phyloP scores from a whole-genome alignment of 148 eudicot species.

The Simmondsia chinensis region DNA sequence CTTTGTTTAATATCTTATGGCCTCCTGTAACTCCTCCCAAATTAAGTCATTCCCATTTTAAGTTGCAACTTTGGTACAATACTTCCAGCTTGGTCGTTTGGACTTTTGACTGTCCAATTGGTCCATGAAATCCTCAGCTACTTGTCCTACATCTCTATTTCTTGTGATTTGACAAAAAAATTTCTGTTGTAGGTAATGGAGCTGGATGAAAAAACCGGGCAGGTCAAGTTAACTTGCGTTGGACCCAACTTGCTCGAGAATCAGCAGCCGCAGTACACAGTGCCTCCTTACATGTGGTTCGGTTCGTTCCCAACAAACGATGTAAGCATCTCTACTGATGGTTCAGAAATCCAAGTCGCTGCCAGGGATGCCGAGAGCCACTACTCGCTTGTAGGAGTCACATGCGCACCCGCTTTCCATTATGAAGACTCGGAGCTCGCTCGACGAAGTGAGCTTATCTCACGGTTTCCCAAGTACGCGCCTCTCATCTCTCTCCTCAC shows the following conservation, averaged over 20 bases:
- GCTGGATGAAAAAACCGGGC: slow-evolving; percentile 50
- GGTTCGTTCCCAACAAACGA: slow-evolving; percentile 71
- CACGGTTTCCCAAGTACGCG: slow-evolving; percentile 44
- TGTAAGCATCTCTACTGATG: slow-evolving; percentile 23
- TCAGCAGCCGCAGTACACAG: slow-evolving; percentile 56
- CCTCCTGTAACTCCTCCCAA: too few species aligned
- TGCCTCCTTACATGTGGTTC: slow-evolving; percentile 72
- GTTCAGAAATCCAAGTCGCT: slow-evolving; percentile 19
- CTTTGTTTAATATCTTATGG: too few species aligned
- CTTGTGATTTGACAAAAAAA: too few species aligned
- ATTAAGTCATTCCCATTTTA: too few species aligned
- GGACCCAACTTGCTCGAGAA: slow-evolving; percentile 50
- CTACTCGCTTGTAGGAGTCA: slow-evolving; percentile 65
- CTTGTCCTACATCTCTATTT: too few species aligned
- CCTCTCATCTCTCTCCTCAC: slow-evolving; percentile 54
- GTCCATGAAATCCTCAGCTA: too few species aligned
- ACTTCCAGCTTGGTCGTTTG: too few species aligned
- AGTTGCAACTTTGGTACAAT: too few species aligned
- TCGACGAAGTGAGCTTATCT: slow-evolving; percentile 41
- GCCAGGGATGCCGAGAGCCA: slow-evolving; percentile 45
- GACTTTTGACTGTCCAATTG: too few species aligned
- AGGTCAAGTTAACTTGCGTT: slow-evolving; percentile 48
- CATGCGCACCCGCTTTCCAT: slow-evolving; percentile 84
- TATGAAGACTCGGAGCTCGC: slow-evolving; percentile 71
- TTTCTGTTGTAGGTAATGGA: slow-evolving; percentile 43